Conservation (phyloP, 208 protist species). For the Trypanosoma scelopori region DNA sequence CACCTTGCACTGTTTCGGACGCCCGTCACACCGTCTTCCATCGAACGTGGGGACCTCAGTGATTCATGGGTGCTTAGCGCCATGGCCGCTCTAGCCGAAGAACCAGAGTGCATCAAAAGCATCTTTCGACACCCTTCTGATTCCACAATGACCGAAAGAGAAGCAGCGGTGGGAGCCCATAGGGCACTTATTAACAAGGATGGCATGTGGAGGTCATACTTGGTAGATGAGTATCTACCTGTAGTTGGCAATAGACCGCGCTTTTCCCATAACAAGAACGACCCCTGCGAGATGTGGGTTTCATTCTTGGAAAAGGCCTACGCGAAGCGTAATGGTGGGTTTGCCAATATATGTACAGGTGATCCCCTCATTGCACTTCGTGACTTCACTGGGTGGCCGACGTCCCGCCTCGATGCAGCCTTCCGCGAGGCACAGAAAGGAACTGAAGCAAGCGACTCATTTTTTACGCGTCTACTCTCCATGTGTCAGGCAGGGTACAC, state of each 20-base stretch:
- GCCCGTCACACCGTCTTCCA: slow-evolving; percentile 33
- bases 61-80: slow-evolving; percentile 73
- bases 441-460: slow-evolving; percentile 28
- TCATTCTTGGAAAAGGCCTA: slow-evolving; percentile 51
- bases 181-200: slow-evolving; percentile 34
- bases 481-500: slow-evolving; percentile 40
- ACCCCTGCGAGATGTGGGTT: slow-evolving; percentile 43
- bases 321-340: slow-evolving; percentile 42
- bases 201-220: slow-evolving; percentile 37
- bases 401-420: slow-evolving; percentile 38
- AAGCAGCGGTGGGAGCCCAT: slow-evolving; percentile 28
- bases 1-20: slow-evolving; percentile 42
- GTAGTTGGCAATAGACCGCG: slow-evolving; percentile 14
- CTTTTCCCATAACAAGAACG: slow-evolving; percentile 18
- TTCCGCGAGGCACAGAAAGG: slow-evolving; percentile 32
- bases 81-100: slow-evolving; percentile 49
- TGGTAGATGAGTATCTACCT: slow-evolving; percentile 40
- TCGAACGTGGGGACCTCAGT: slow-evolving; percentile 55
- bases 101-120: slow-evolving; percentile 35
- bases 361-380: slow-evolving; percentile 32
- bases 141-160: slow-evolving; percentile 7
- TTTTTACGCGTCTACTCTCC: slow-evolving; percentile 46
- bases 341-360: slow-evolving; percentile 30
- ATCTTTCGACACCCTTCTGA: slow-evolving; percentile 41
- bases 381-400: slow-evolving; percentile 63